These are phyloP conservation scores for Candida coleopterorum DNA, from an alignment of 805 yeast genomes.

Conservation along the genomic window DNA sequence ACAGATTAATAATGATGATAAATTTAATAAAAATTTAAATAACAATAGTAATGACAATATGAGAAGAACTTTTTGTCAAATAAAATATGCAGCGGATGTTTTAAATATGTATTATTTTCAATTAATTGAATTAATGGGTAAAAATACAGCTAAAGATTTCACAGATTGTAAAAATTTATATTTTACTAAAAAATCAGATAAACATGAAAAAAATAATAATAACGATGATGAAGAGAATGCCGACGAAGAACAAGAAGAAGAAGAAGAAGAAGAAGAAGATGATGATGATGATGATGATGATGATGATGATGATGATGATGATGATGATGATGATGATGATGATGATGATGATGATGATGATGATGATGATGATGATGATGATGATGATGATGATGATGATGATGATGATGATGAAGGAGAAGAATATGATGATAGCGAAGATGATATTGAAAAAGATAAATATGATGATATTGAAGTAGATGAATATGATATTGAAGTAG, in stretches of 20 bases:
- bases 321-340: slow-evolving; percentile 4
- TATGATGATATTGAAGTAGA: slow-evolving; percentile 1
- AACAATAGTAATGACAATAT: slow-evolving; percentile 9
- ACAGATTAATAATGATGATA: background rate
- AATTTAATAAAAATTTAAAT: slow-evolving; percentile 5
- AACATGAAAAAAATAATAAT: slow-evolving; percentile 1
- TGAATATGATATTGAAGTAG: slow-evolving; percentile 1
- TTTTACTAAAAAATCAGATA: slow-evolving; percentile 3
- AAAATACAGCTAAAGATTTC: slow-evolving; percentile 13
- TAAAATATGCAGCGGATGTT: slow-evolving; percentile 33
- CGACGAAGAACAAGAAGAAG: slow-evolving; percentile 9
- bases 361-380: slow-evolving; percentile 4
- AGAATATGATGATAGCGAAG: background rate
- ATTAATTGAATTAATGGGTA: slow-evolving; percentile 38
- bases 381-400: background rate
- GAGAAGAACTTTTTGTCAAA: slow-evolving; percentile 13
- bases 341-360: slow-evolving; percentile 1
- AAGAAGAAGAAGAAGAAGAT: slow-evolving; percentile 1
- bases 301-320: slow-evolving; percentile 3
- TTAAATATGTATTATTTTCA: slow-evolving; percentile 36
- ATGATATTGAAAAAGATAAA: slow-evolving; percentile 4
- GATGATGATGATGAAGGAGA: slow-evolving; percentile 1
- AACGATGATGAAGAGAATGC: slow-evolving; percentile 5
- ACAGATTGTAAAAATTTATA: slow-evolving; percentile 3
- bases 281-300: background rate